Base-by-base conservation (phyloP, 2,329 filamentous ascomycete genomes). In the Byssoonygena ceratinophila region DNA sequence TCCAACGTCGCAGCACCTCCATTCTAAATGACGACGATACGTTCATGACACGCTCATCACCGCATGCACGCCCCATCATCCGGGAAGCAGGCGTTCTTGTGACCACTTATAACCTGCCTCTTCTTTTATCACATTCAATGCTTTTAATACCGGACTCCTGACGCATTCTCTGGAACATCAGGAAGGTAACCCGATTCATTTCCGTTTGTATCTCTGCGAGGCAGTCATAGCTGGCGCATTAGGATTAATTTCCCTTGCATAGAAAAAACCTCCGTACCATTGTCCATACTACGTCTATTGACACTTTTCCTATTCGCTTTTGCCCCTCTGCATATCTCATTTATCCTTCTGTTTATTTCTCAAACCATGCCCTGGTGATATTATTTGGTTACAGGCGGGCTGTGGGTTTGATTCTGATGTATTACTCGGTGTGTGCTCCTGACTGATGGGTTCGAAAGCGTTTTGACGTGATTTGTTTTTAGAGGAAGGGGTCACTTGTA, bases 1-100 rank as follows among this genome's bases (percentile, higher is more conserved):
- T 63, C 68, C 55, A 68, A 68, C 58, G 68, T 71, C 59, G 62
- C 74, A 55, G 68, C 70, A 55, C 74, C 76, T 56, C 75, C 76
- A 49, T 74, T 75, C 64, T 76, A 74, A 29, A 68, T 57, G 37
- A 25, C 37, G 40, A 23, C 20, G 34, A 39, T 44, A 16, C 9
- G 12, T 9, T 32, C 37, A 50, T 34, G 37, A 41, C 37, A 32
- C 11, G 27, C 16, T 40, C 34, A 36, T 34, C 11, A 14, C 36
- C 54, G 9, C 43, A 46, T 16, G 44, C 44, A 34, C 20, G n/a
- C 41, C 50, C 52, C 45, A 48, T 20, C 54, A 51, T 55, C 34
- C 46, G 46, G 32, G 22, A 36, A 44, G 18, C 23, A 34, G 14
- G 27, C 29, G 39, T 12, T 3, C 51, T 47, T 18, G n/a, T 47